Base-by-base conservation (phyloP, 2,329 filamentous ascomycete species). In the Colletotrichum tropicale region DNA sequence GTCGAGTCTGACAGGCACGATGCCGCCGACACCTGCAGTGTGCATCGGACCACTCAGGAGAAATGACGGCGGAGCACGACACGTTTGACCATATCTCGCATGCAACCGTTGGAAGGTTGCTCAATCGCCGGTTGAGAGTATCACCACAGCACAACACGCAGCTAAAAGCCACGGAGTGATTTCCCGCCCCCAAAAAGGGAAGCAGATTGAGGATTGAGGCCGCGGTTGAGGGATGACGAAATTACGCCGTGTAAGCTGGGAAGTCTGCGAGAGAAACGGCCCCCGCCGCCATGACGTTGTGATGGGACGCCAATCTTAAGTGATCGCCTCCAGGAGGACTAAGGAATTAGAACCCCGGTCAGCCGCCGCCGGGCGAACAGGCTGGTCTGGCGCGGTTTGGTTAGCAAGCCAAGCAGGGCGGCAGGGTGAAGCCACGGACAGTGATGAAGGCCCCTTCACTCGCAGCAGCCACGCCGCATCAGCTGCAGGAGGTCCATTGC, bases 271-370 rank as follows among this genome's bases (percentile, higher is more conserved):
- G 70, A 67, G 28, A 30, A 36, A 58, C 38, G 43, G 60, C 68
- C 64, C 73, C 43, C 28, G 56, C 56, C 64, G 28, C 64, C 61
- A 76, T 76, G 74, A 76, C 74, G 74, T 69, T 65, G 70, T 21
- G 43, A 74, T 73, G 64, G 74, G 60, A 76, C 74, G 64, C 70
- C 70, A 76, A 69, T 73, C 74, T 75, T 75, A 60, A 69, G 4
- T 24, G 48, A 75, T 76, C 70, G 62, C 26, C 74, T 48, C 64
- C 34, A 64, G 58, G 64, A 66, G 34, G 64, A 58, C 64, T 65
- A 74, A 60, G 21, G 21, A 69, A 58, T 32, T 21, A 30, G 28
- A 28, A 76, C 64, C 70, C 70, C 30, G 74, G 68, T 55, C 36
- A 28, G 68, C 52, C 58, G 68, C 52, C 58, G 52, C 52, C 69